Base-by-base conservation (phyloP, 1,139 yeast species). In the Sugiyamaella castrensis region DNA sequence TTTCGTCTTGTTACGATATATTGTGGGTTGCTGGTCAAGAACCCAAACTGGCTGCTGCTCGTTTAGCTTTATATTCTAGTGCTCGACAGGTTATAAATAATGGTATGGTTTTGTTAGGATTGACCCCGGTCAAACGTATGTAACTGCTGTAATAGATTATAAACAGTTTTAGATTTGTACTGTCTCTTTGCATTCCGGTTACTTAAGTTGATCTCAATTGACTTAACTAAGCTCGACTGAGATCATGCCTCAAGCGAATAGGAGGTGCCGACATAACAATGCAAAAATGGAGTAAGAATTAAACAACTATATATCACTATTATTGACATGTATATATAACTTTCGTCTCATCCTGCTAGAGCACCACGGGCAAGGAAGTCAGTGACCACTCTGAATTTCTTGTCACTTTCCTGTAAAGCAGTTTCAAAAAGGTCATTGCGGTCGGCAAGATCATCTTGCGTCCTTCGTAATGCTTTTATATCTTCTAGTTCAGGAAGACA, bases 121-220 rank as follows among this genome's bases (percentile, higher is more conserved):
- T 94, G 67, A 91, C 98, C 48, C 98, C 99, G 27, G 98, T 94
- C 57, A 96, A 92, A 65, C 85, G 99, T 81, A 92, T 92, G 98
- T 92, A 76, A 71, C 2, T 6, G 2, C 27, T 7, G 33, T 19
- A n/a, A 19, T 19, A 19, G 5, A 19, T 19, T 4, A 19, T 19
- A n/a, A n/a, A n/a, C 11, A 30, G 12, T 12, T 31, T 12, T 13
- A 31, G 12, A 13, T 7, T 13, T 15, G n/a, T 35, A n/a, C 16
- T 4, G 26, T 16, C n/a, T n/a, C n/a, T n/a, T n/a, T n/a, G n/a
- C n/a, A n/a, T n/a, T n/a, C n/a, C n/a, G n/a, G n/a, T n/a, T n/a
- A n/a, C n/a, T n/a, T n/a, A n/a, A n/a, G n/a, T n/a, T n/a, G n/a
- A n/a, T n/a, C n/a, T n/a, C n/a, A n/a, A n/a, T n/a, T n/a, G n/a